Percentiles rank a stretch among this genome's conserved stretches.
These are phyloP conservation scores for Oryza longistaminata DNA, from an alignment of 176 grass and related monocot species.

Conservation along the genomic window DNA sequence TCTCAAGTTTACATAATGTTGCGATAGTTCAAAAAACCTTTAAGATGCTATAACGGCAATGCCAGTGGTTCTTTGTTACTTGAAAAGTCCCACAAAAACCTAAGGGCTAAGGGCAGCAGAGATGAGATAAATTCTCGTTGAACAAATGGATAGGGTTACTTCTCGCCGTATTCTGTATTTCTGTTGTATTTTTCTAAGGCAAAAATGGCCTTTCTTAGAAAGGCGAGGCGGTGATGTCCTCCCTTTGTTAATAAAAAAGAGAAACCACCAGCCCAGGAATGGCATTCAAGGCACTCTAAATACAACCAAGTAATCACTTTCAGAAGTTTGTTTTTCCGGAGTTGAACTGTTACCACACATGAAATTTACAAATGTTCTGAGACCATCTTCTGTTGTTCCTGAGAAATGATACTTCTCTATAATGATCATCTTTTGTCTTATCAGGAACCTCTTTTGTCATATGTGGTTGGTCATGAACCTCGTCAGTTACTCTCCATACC, in stretches of 20 bases:
- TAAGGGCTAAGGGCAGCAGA: neutral
- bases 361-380: neutral
- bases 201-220: neutral
- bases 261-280: neutral
- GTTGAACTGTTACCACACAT: neutral
- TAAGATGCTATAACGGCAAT: neutral
- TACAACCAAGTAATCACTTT: neutral
- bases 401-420: neutral
- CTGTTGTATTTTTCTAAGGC: neutral
- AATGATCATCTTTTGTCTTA: neutral
- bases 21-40: neutral
- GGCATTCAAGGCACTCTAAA: neutral
- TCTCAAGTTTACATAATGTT: neutral
- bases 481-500: slow-evolving; percentile 6
- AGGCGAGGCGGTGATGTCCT: neutral
- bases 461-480: slow-evolving; percentile 9
- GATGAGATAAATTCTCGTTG: neutral
- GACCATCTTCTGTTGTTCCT: neutral
- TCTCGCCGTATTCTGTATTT: neutral
- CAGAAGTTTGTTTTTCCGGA: neutral
- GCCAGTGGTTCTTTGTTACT: neutral
- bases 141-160: neutral
- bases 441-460: slow-evolving; percentile 28
- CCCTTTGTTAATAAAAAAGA: neutral
- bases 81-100: neutral